Evolutionary conservation across 1,284 basidiomycete genomes (phyloP), one percentile per base, ranked within the genome.

Genomic region (Macrocystidia cucumis): DNA sequence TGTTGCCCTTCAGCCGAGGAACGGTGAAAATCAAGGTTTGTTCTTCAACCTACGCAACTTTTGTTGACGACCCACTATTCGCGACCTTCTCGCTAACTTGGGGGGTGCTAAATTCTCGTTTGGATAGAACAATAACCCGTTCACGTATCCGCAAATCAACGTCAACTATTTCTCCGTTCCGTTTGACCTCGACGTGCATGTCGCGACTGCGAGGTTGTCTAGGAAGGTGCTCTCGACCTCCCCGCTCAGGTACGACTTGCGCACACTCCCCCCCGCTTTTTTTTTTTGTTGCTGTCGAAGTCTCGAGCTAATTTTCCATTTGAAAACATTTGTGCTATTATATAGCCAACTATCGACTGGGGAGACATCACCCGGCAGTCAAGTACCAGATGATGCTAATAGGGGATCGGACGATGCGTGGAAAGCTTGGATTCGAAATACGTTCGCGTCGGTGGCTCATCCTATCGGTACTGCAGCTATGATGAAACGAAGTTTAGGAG

Each of bases 1-100:
- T 75, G 7, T 60, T 75, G 5, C 72, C 71, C 2, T 75, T 74
- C 56, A 68, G 65, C 49, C 53, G 71, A 18, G 72, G 72, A 6
- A 63, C 49, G 26, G 67, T 75, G 28, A 57, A 58, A 34, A 69
- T 74, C 46, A 63, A 52, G 14, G 68, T 72, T 26, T 11, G 57
- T 38, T n/a, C 4, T 16, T 18, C 11, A 12, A 3, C 11, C 4
- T 18, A 30, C 12, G 29, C 14, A 12, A 18, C 3, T 3, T 14
- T 16, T 11, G 3, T 4, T 13, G 17, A 3, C 21, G 12, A 16
- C n/a, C 35, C 9, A 25, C 18, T 27, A 9, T 13, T 11, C 19
- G 12, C 9, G 9, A n/a, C 3, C 3, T 23, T 19, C 18, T 24
- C 27, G 8, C n/a, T n/a, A 11, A 9, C 16, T 2, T 13, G 20